These are phyloP conservation scores for Skeletonema costatum DNA, from an alignment of 108 stramenopile genomes.

Conservation along the genomic window DNA sequence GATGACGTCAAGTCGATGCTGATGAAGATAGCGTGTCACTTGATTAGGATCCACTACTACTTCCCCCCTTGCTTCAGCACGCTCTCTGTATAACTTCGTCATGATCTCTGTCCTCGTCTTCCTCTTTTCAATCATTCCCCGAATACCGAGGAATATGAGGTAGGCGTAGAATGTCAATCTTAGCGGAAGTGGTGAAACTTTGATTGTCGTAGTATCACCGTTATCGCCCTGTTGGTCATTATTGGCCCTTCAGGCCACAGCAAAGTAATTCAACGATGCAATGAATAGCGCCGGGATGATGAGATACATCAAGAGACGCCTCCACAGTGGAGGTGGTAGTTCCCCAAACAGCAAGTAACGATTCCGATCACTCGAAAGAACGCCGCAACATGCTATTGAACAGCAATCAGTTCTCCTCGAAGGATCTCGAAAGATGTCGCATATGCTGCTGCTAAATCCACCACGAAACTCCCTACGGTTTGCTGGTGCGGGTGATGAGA, in stretches of 20 bases:
- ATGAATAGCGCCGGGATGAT: slow-evolving; percentile 35
- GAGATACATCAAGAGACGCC: slow-evolving; percentile 29
- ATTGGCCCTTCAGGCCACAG: slow-evolving; percentile 14
- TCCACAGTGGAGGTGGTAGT: slow-evolving; percentile 46
- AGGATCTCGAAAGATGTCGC: slow-evolving; percentile 42
- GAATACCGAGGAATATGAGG: slow-evolving; percentile 3
- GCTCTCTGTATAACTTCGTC: slow-evolving; percentile 40
- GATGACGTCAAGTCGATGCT: slow-evolving; percentile 10
- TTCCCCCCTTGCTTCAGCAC: slow-evolving; percentile 18
- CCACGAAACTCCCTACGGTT: slow-evolving; percentile 33
- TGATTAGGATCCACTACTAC: slow-evolving; percentile 15
- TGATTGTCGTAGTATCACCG: slow-evolving; percentile 10
- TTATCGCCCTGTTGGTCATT: neutral
- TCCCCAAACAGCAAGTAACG: slow-evolving; percentile 43
- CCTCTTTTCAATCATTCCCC: slow-evolving; percentile 9
- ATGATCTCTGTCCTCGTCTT: slow-evolving; percentile 32
- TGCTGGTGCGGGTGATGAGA: neutral
- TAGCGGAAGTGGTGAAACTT: slow-evolving; percentile 25
- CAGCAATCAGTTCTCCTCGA: slow-evolving; percentile 47
- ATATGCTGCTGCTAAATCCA: slow-evolving; percentile 40
- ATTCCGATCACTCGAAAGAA: slow-evolving; percentile 36
- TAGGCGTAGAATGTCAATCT: slow-evolving; percentile 22
- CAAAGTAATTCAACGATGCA: slow-evolving; percentile 41
- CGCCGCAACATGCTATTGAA: slow-evolving; percentile 46
- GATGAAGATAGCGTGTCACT: slow-evolving; percentile 14